Conservation (phyloP, 306 rosid genomes). For the Hippophae rhamnoides region DNA sequence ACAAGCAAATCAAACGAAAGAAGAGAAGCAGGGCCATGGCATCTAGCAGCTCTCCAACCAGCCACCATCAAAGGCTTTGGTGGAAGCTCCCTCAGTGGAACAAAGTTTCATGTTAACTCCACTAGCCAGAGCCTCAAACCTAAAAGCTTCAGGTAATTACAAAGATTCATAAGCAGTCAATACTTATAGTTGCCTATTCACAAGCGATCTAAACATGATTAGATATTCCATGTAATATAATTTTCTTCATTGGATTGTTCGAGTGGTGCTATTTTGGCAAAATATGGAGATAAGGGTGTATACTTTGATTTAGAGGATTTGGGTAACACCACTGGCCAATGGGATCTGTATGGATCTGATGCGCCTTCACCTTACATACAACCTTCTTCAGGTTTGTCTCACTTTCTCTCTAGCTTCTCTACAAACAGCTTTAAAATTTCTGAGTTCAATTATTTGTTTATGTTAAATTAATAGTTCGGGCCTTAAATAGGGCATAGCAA, state of each 20-base stretch:
- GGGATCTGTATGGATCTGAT: constrained; percentile 98
- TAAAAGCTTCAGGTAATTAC: constrained; percentile 41
- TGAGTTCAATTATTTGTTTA: too few species aligned
- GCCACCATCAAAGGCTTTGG: constrained; percentile 55
- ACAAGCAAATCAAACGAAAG: not conserved
- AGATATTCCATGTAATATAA: not conserved
- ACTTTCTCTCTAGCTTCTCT: too few species aligned
- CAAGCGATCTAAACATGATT: too few species aligned
- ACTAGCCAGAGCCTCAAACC: constrained; percentile 50
- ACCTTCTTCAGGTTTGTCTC: constrained; percentile 69
- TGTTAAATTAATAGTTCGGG: too few species aligned
- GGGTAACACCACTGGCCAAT: constrained; percentile 93
- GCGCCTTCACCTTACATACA: constrained; percentile 96
- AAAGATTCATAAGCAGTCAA: too few species aligned
- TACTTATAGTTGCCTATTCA: too few species aligned
- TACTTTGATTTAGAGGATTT: constrained; percentile 89
- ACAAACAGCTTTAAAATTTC: too few species aligned
- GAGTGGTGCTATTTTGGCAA: constrained; percentile 72
- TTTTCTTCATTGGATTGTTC: constrained; percentile 9
- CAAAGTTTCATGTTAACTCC: constrained; percentile 57
- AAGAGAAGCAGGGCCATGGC: constrained; percentile 38
- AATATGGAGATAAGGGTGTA: constrained; percentile 92
- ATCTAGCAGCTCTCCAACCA: constrained; percentile 68
- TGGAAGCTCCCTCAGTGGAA: constrained; percentile 68
- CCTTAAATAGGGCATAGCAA: too few species aligned